Evolutionary conservation across 768 basidiomycete species (phyloP).

Genomic region (Candolleomyces eurysporus): DNA sequence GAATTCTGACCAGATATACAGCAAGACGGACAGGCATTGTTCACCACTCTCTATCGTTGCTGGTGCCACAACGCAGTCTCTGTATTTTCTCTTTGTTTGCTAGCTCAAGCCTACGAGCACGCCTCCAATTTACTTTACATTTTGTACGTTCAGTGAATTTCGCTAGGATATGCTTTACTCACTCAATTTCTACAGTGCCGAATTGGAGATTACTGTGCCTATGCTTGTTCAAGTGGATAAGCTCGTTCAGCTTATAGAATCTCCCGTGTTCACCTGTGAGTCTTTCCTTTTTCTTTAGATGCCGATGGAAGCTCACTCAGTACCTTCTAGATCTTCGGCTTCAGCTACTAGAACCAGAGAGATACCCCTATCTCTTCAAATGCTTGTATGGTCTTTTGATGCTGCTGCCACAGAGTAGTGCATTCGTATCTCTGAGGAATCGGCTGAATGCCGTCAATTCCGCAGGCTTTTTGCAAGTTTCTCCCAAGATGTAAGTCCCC

Average conservation of each 20-base stretch:
- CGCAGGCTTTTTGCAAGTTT: conserved; percentile 88
- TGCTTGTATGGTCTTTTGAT: conserved; percentile 96
- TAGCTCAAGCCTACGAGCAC: conserved; percentile 98
- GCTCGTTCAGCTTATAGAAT: conserved; percentile 95
- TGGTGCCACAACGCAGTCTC: conserved; percentile 99
- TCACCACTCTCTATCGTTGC: conserved; percentile 90
- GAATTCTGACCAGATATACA: conserved; percentile 19
- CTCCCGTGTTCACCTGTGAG: conserved; percentile 96
- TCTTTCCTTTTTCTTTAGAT: not conserved
- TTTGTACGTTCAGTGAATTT: conserved; percentile 53
- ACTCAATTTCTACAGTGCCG: conserved; percentile 57
- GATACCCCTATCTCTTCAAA: conserved; percentile 95
- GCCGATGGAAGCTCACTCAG: not conserved
- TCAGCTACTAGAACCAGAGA: conserved; percentile 94
- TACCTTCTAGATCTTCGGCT: conserved; percentile 66
- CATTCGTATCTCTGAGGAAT: conserved; percentile 92
- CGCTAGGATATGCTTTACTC: conserved; percentile 1
- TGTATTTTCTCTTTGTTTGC: conserved; percentile 91
- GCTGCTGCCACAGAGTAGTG: conserved; percentile 95
- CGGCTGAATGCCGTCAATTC: conserved; percentile 94
- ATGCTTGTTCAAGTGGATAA: conserved; percentile 97
- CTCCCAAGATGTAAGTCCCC: conserved; percentile 71
- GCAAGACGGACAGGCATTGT: conserved; percentile 96
- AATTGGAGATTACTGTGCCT: conserved; percentile 93
- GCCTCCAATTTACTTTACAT: conserved; percentile 94